phyloP scores from a whole-genome alignment of 2,329 filamentous ascomycete species.

The Xylariaceae sp. region DNA sequence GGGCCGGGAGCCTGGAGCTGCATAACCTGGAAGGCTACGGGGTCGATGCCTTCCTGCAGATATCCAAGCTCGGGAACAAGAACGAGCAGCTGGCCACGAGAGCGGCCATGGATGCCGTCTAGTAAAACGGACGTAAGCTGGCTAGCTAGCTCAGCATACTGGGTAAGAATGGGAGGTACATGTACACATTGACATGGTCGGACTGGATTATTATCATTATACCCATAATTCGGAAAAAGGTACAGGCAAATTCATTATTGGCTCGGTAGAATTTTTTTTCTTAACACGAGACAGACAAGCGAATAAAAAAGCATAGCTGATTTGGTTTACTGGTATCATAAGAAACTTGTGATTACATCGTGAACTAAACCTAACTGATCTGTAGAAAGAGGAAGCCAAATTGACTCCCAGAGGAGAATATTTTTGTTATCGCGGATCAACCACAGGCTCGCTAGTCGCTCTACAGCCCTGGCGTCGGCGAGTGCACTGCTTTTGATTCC shows the following conservation, averaged over 20 bases:
- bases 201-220: neutral
- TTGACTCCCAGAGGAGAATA: slow-evolving; percentile 34
- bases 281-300: slow-evolving; percentile 1
- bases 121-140: slow-evolving; percentile 23
- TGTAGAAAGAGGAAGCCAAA: slow-evolving; percentile 41
- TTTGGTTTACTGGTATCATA: slow-evolving; percentile 49
- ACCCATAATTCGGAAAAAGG: neutral
- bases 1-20: slow-evolving; percentile 88
- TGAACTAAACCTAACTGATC: slow-evolving; percentile 40
- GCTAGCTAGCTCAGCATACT: too few relatives aligned
- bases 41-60: slow-evolving; percentile 93
- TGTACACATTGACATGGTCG: neutral
- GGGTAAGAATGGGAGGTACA: neutral
- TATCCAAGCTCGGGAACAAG: slow-evolving; percentile 95
- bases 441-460: slow-evolving; percentile 7
- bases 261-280: neutral
- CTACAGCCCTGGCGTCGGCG: slow-evolving; percentile 16
- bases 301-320: slow-evolving; percentile 15
- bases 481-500: slow-evolving; percentile 13
- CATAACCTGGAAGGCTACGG: slow-evolving; percentile 96
- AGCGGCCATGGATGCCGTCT: slow-evolving; percentile 77
- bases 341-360: slow-evolving; percentile 45
- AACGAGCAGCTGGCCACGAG: slow-evolving; percentile 88
- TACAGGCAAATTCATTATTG: too few relatives aligned
- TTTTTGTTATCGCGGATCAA: slow-evolving; percentile 31